Conservation (phyloP, 179 eudicot genomes). For the Beta corolliflora region DNA sequence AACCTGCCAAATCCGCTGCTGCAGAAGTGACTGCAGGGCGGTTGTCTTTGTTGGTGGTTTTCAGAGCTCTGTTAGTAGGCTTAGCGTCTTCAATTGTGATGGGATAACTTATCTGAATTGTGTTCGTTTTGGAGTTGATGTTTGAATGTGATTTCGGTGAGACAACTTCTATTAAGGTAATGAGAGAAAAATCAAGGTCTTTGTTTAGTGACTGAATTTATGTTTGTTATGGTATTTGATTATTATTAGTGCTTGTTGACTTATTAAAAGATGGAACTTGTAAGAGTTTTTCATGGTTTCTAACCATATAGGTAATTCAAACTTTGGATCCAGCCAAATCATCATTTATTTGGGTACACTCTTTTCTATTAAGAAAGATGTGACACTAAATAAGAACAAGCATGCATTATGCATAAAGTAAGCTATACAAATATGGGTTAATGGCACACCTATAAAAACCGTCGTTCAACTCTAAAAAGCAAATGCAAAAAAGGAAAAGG, state of each 20-base stretch:
- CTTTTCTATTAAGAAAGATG: no score
- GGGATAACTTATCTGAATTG: neutral
- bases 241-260: no score
- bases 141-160: neutral
- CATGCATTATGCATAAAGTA: no score
- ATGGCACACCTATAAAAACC: no score
- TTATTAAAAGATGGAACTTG: no score
- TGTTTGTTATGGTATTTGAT: neutral
- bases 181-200: neutral
- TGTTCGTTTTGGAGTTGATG: neutral
- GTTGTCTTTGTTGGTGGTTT: conserved; percentile 17
- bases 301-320: no score
- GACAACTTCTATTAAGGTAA: neutral
- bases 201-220: neutral
- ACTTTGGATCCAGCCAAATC: neutral
- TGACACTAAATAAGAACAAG: no score
- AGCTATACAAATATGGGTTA: no score
- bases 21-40: neutral
- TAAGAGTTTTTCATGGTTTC: no score
- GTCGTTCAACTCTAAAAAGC: no score
- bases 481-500: no score
- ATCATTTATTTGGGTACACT: no score
- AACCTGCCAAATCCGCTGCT: conserved; percentile 19
- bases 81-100: conserved; percentile 8
- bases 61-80: conserved; percentile 1